Base-by-base conservation (phyloP, 768 basidiomycete genomes). In the Kwoniella newhampshirensis region DNA sequence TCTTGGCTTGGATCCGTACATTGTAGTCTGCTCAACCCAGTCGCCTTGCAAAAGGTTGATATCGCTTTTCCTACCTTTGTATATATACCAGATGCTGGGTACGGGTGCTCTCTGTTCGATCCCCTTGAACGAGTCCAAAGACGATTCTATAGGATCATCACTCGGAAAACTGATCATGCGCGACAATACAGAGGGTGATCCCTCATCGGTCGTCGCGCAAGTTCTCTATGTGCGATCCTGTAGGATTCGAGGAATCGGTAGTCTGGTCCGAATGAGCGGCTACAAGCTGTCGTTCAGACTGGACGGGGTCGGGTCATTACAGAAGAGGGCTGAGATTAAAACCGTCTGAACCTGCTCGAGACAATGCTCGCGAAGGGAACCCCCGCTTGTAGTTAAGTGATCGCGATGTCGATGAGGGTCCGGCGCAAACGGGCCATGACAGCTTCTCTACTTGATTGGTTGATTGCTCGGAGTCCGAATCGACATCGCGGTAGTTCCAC, bases 91-190 rank as follows among this genome's bases (percentile, higher is more conserved):
- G 40, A 26, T 37, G 46, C 42, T 47, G 59, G 54, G 59, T 60
- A 60, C 59, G 59, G 59, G 59, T 60, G 59, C 59, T 60, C 43
- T 42, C 40, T 32, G 32, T 32, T 13, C 32, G 17, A 8, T n/a
- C 5, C 40, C n/a, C 40, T n/a, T 42, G 7, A n/a, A 42, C 21
- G 32, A 32, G 6, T 42, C 21, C 40, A 7, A 42, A 42, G 40
- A 42, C 40, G 40, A n/a, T 23, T 42, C 40, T n/a, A 5, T 13
- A 6, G 13, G 32, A 32, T 13, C 32, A 32, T 13, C 32, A 32
- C 6, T 32, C 6, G 7, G 32, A 32, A 32, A 13, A 6, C n/a
- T n/a, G n/a, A n/a, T 13, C 32, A 6, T 32, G 32, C 13, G 32
- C 32, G 13, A 32, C 13, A 13, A 13, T 13, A 6, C 13, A 6